Evolutionary conservation across 78 protist species (phyloP).

Genomic region (Cyanophora paradoxa): DNA sequence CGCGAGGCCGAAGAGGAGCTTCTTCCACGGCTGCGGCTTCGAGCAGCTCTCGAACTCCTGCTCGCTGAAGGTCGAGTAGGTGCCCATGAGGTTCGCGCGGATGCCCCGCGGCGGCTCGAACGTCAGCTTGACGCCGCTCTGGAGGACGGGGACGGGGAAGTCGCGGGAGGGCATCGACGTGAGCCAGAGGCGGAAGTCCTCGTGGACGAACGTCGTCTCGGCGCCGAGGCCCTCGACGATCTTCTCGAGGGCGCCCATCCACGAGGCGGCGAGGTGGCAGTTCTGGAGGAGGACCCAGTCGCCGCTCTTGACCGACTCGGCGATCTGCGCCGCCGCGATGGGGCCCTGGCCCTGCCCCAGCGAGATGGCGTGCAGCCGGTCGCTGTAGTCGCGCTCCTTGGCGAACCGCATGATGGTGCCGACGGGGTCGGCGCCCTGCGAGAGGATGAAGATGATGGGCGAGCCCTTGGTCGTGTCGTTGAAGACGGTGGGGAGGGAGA

Average conservation of each 20-base stretch:
- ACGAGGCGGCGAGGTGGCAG: conserved; percentile 78
- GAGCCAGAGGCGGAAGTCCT: conserved; percentile 68
- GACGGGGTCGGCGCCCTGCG: conserved; percentile 79
- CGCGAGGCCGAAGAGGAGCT: conserved; percentile 46
- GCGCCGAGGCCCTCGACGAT: neutral
- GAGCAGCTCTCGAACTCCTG: neutral
- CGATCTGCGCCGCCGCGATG: conserved; percentile 25
- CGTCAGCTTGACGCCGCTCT: conserved; percentile 65
- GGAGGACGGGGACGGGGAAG: conserved; percentile 79
- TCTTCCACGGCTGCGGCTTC: conserved; percentile 7
- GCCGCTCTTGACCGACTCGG: conserved; percentile 31
- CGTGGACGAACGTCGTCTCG: no score
- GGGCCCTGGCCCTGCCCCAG: conserved; percentile 71
- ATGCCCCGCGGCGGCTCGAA: conserved; percentile 81
- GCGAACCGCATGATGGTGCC: conserved; percentile 27
- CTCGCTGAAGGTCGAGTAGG: conserved; percentile 16
- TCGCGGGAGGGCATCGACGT: conserved; percentile 54
- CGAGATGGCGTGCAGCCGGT: conserved; percentile 14
- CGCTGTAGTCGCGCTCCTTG: neutral
- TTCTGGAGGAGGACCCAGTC: conserved; percentile 69
- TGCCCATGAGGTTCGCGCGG: conserved; percentile 46
- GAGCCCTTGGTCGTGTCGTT: conserved; percentile 34
- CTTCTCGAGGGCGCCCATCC: conserved; percentile 71
- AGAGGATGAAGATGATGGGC: conserved; percentile 76
- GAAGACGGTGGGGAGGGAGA: conserved; percentile 41